phyloP scores from a whole-genome alignment of 164 flowering plant genomes.

The Vitis labrusca region DNA sequence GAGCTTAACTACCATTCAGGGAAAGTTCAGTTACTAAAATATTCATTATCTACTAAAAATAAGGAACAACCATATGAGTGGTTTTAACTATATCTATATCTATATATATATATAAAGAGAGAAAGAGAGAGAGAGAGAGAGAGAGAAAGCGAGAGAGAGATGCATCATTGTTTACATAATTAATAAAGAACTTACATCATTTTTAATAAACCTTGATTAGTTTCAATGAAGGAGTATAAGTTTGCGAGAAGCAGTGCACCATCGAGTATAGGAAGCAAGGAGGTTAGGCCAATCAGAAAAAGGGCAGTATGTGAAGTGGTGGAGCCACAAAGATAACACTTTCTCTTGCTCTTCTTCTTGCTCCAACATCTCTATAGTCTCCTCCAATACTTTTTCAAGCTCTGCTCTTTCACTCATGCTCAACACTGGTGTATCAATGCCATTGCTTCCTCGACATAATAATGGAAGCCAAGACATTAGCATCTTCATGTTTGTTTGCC shows the following conservation, averaged over 20 bases:
- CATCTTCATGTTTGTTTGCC: conserved; percentile 46
- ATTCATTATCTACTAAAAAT: too few species aligned
- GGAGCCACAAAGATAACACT: conserved; percentile 76
- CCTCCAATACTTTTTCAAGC: conserved; percentile 57
- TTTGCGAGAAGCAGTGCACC: conserved; percentile 69
- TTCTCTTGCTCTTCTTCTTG: conserved; percentile 55
- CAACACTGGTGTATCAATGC: conserved; percentile 57
- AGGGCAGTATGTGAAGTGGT: conserved; percentile 60
- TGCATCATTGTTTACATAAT: too few species aligned
- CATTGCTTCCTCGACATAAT: conserved; percentile 74
- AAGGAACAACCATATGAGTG: too few species aligned
- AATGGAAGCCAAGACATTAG: conserved; percentile 79
- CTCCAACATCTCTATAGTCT: conserved; percentile 41
- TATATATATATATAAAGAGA: too few species aligned
- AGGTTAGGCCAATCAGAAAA: conserved; percentile 91
- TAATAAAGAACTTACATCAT: too few species aligned
- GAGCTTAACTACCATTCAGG: too few species aligned
- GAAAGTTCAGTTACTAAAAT: too few species aligned
- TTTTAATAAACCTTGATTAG: too few species aligned
- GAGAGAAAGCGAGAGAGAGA: too few species aligned
- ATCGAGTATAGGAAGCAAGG: conserved; percentile 56
- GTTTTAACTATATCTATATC: too few species aligned
- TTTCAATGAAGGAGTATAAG: conserved; percentile 31
- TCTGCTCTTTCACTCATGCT: conserved; percentile 54
- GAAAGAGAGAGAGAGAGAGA: fast-evolving